These are phyloP conservation scores for Penicillium sp. DNA, from an alignment of 2,329 filamentous ascomycete species.

Conservation along the genomic window DNA sequence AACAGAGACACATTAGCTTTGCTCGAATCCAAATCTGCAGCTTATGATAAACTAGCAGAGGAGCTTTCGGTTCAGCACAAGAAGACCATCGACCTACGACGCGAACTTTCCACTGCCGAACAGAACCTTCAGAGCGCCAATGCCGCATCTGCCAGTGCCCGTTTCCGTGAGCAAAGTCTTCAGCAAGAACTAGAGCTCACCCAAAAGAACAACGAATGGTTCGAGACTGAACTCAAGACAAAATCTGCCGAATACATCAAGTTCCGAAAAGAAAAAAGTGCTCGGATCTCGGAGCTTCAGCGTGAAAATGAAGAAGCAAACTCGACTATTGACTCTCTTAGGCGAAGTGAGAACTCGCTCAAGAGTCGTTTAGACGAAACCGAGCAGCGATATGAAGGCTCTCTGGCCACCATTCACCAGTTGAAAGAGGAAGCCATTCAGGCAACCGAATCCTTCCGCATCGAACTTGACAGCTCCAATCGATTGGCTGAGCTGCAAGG, in stretches of 20 bases:
- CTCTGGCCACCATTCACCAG: constrained; percentile 76
- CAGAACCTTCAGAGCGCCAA: constrained; percentile 80
- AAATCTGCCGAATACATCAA: constrained; percentile 84
- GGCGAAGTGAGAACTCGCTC: constrained; percentile 75
- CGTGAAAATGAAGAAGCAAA: constrained; percentile 82
- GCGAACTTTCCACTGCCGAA: constrained; percentile 77
- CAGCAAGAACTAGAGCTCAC: constrained; percentile 88
- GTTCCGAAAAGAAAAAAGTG: constrained; percentile 91
- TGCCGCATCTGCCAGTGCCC: constrained; percentile 74
- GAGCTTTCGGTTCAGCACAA: constrained; percentile 87
- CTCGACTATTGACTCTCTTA: constrained; percentile 72
- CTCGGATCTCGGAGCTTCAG: constrained; percentile 83
- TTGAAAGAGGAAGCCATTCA: constrained; percentile 79
- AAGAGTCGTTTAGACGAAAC: constrained; percentile 79
- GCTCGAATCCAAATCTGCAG: constrained; percentile 83
- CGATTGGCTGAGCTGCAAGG: constrained; percentile 73
- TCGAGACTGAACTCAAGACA: constrained; percentile 85
- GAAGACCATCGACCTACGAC: constrained; percentile 78
- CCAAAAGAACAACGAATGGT: constrained; percentile 89
- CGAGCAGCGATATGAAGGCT: constrained; percentile 82
- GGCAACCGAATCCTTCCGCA: constrained; percentile 80
- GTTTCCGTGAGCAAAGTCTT: constrained; percentile 85
- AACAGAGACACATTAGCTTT: constrained; percentile 88
- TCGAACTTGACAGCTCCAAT: constrained; percentile 77
- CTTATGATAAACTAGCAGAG: constrained; percentile 79